Evolutionary conservation across 495 filamentous ascomycete genomes (phyloP), one percentile per base, ranked within the genome.

Genomic region (Cercophora sp.): DNA sequence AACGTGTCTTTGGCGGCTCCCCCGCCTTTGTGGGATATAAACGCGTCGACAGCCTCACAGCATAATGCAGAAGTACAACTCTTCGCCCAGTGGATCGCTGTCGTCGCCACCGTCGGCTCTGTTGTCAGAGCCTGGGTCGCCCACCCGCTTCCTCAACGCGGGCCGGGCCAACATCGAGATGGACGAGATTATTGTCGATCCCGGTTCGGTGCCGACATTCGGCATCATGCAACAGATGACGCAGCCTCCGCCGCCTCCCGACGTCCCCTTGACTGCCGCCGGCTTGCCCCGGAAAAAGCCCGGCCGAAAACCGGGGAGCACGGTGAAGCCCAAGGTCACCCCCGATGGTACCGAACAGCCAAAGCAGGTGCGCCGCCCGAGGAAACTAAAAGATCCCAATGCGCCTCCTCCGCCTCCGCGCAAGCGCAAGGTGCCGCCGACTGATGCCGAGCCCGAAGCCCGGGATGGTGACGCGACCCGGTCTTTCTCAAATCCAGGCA

Each of bases 311-410:
- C 77, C 77, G 15, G 76, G 76, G 31, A 69, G 66, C 18, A 70
- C 68, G 42, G 61, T 72, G 47, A 78, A 76, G 57, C 70, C 74
- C 41, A 72, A 73, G 52, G 59, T 57, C 6, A 53, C 66, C 16
- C 64, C 70, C 42, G 76, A 80, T 16, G 71, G 62, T 5, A 69
- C 59, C n/a, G 74, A 78, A 16, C 66, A 60, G 31, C 65, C 76
- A 16, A 84, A 83, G 61, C 68, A 70, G 36, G n/a, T n/a, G n/a
- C 76, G 77, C 44, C 76, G 76, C 47, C 67, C 73, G 9, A 61
- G 79, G 41, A 83, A 82, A 54, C 76, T 79, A 9, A 77, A 73
- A 55, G 80, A 84, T 39, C 76, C 79, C 15, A 78, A 77, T 58
- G 74, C 76, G 13, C 70, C 79, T 6, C 73, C 79, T 8, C 61